These are phyloP conservation scores for Musa balbisiana DNA, from an alignment of 202 grass and related monocot genomes.

Conservation along the genomic window DNA sequence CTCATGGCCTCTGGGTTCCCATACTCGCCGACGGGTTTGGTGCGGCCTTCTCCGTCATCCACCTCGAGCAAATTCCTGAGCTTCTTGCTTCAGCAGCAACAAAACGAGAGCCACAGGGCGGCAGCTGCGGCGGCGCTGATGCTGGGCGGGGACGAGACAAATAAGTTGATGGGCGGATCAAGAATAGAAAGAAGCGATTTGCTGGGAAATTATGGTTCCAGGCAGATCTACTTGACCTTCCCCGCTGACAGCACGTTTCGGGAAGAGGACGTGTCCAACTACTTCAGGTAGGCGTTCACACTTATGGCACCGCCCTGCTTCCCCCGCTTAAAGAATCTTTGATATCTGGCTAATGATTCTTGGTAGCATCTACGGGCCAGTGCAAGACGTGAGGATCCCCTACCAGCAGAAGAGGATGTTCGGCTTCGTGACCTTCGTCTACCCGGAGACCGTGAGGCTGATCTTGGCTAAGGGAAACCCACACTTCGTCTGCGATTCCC, in stretches of 20 bases:
- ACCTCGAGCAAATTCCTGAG: conserved; percentile 53
- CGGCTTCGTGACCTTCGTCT: conserved; percentile 96
- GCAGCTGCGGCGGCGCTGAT: conserved; percentile 59
- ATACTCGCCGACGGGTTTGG: conserved; percentile 62
- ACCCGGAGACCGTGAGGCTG: conserved; percentile 95
- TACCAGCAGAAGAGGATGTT: conserved; percentile 99
- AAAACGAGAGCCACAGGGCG: conserved; percentile 41
- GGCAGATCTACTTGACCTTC: conserved; percentile 99
- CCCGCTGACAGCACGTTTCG: conserved; percentile 97
- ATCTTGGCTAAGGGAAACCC: conserved; percentile 97
- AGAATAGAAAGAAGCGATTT: conserved; percentile 32
- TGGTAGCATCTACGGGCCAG: conserved; percentile 81
- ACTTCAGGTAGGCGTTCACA: conserved; percentile 61
- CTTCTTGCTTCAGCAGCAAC: conserved; percentile 55
- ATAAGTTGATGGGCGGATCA: conserved; percentile 68
- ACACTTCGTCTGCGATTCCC: conserved; percentile 94
- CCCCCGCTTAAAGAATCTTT: neutral
- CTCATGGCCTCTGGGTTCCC: conserved; percentile 40
- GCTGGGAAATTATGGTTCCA: conserved; percentile 70
- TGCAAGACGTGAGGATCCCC: conserved; percentile 95
- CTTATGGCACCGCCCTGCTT: neutral
- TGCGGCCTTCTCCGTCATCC: conserved; percentile 54
- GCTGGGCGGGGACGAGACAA: conserved; percentile 50
- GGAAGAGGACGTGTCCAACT: conserved; percentile 95
- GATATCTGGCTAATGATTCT: neutral